Percentiles rank a stretch among this genome's conserved stretches.
Conservation (phyloP, 805 yeast species). For the Wickerhamiella occidentalis region DNA sequence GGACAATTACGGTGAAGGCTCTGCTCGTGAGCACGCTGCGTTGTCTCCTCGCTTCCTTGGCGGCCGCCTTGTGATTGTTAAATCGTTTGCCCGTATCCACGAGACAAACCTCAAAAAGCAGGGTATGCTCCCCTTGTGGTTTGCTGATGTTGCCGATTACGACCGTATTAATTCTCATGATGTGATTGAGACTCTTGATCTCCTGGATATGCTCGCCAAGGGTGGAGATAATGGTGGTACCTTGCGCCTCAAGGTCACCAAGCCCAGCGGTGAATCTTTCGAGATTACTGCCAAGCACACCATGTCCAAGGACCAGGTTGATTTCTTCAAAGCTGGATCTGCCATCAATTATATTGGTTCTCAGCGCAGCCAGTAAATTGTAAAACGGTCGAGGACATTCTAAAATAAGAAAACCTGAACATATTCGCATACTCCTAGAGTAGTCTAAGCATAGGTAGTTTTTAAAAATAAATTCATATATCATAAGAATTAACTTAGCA, state of each 20-base stretch:
- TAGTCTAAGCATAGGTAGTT: too few species aligned
- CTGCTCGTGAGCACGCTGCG: constrained; percentile 98
- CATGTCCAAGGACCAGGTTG: constrained; percentile 92
- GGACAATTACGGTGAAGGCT: constrained; percentile 97
- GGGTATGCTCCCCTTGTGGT: constrained; percentile 91
- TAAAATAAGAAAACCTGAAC: too few species aligned
- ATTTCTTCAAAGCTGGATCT: constrained; percentile 93
- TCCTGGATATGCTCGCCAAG: constrained; percentile 64
- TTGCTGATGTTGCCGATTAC: constrained; percentile 81
- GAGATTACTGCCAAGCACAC: constrained; percentile 78
- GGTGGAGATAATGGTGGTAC: constrained; percentile 82
- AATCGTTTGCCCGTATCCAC: constrained; percentile 96
- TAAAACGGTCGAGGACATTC: too few species aligned
- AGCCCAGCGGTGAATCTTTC: constrained; percentile 54
- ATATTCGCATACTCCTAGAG: too few species aligned
- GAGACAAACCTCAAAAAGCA: constrained; percentile 97
- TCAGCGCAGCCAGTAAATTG: constrained; percentile 20
- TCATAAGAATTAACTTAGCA: not conserved
- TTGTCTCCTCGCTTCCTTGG: constrained; percentile 90
- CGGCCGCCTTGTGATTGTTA: constrained; percentile 75
- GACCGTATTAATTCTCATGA: constrained; percentile 72
- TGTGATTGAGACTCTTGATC: constrained; percentile 57
- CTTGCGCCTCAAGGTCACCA: constrained; percentile 58
- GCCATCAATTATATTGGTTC: constrained; percentile 88
- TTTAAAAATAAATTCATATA: not conserved